Evolutionary conservation across 106 monocot genomes (phyloP), one percentile per base, ranked within the genome.

Genomic region (Acorus calamus): DNA sequence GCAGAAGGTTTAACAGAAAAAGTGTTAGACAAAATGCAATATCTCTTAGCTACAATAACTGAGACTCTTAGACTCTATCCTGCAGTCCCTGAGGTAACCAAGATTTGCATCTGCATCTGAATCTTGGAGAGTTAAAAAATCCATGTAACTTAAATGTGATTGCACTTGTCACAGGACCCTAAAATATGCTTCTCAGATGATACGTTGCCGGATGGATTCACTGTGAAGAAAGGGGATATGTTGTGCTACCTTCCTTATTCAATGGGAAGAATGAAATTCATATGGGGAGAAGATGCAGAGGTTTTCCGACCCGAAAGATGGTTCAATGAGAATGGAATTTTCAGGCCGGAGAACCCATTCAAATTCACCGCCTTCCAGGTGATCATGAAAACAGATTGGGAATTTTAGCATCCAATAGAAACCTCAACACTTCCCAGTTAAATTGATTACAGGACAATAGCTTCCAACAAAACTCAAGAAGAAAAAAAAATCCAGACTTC

Each of bases 271-370:
- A 83, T 87, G 82, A 66, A 74, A 51, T 73, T 28, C 43, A 42
- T 87, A 13, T 87, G 86, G 86, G 86, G 86, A 9, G 61, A 82
- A 4, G 83, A 87, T 69, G 86, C 86, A 7, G 86, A 83, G 55
- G 46, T 2, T 12, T 87, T 82, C 47, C 59, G 68, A 4, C 86
- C 86, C 7, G 86, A 83, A 42, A 82, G 86, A 12, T 87, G 86
- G 86, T 54, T 87, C 9, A 52, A 80, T 12, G 61, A 46, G 12
- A 49, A 76, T 50, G 82, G 87, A 1, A 10, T 50, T 6, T 87
- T 87, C 49, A 55, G 65, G 65, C 77, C 79, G 3, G 73, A 79
- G 42, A 87, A 74, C 68, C 80, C 83, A 9, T 87, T 79, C 63
- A 83, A 87, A 42, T 87, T 87, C 49, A 65, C 80, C 14, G 79